Percentiles rank a stretch among this genome's conserved stretches.
Conservation (phyloP, 2,329 filamentous ascomycete genomes). For the Sclerotinia glacialis region DNA sequence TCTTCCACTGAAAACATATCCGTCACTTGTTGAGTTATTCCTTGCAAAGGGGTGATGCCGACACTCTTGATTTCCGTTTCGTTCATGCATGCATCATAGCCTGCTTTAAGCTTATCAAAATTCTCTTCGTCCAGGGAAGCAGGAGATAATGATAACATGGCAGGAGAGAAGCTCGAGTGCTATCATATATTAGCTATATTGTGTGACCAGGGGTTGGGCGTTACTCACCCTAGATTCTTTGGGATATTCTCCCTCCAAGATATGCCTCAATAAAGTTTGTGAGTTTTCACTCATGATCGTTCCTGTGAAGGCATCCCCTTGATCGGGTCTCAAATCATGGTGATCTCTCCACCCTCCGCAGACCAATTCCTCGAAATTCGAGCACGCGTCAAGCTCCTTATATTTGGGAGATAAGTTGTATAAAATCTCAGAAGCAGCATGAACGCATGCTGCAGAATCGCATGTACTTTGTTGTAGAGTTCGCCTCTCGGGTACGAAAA, state of each 20-base stretch:
- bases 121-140: conserved; percentile 56
- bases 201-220: conserved; percentile 19
- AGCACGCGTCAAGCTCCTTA: conserved; percentile 62
- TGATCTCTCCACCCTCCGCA: conserved; percentile 64
- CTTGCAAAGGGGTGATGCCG: conserved; percentile 55
- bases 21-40: conserved; percentile 54
- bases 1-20: conserved; percentile 44
- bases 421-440: conserved; percentile 60
- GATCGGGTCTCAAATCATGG: conserved; percentile 64
- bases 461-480: conserved; percentile 43
- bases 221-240: conserved; percentile 40
- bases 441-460: conserved; percentile 58
- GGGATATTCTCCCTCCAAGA: conserved; percentile 58
- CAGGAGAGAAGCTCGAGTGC: conserved; percentile 51
- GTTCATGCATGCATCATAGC: conserved; percentile 65
- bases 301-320: conserved; percentile 57
- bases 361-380: conserved; percentile 64
- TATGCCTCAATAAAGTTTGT: conserved; percentile 57
- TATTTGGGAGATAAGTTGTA: conserved; percentile 62
- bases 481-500: conserved; percentile 25
- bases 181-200: conserved; percentile 32
- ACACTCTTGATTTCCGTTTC: conserved; percentile 53
- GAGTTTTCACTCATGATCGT: conserved; percentile 61
- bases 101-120: conserved; percentile 62
- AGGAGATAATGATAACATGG: conserved; percentile 40